phyloP scores from a whole-genome alignment of 257 asterid species.

The Marsdenia floribunda region DNA sequence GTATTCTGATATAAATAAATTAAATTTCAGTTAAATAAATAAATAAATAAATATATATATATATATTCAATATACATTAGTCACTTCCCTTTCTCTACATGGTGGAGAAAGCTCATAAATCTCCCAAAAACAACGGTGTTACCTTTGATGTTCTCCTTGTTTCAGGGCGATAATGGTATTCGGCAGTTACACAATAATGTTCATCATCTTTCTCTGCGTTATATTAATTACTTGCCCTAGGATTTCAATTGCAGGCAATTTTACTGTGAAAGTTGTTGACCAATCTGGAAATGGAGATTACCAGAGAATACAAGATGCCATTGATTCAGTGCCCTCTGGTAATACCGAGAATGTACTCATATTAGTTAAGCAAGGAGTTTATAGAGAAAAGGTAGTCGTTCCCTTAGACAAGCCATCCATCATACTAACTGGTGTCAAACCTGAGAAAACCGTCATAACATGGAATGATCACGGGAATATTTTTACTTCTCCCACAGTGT shows the following conservation, averaged over 20 bases:
- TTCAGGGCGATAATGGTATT: not conserved
- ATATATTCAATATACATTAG: too few species aligned
- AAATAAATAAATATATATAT: too few species aligned
- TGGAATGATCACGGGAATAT: conserved; percentile 33
- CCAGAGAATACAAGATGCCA: conserved; percentile 35
- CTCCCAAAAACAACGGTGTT: too few species aligned
- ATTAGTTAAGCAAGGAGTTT: conserved; percentile 27
- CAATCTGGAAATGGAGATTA: conserved; percentile 34
- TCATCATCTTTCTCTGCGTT: conserved; percentile 2
- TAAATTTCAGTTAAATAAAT: too few species aligned
- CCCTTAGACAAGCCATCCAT: conserved; percentile 42
- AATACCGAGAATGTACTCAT: conserved; percentile 27
- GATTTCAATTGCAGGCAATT: conserved; percentile 6
- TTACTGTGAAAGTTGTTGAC: conserved; percentile 21
- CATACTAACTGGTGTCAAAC: conserved; percentile 31
- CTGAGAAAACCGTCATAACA: conserved; percentile 20
- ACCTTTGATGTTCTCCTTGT: not conserved
- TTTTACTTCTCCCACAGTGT: conserved; percentile 37
- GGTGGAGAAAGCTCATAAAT: too few species aligned
- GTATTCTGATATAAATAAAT: too few species aligned
- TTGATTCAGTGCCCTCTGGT: conserved; percentile 30
- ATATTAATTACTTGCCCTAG: not conserved
- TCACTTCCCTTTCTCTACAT: too few species aligned
- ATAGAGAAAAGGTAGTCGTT: conserved; percentile 33
- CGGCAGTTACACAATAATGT: not conserved